Base-by-base conservation (phyloP, 768 basidiomycete genomes). In the Hypsizygus marmoreus region DNA sequence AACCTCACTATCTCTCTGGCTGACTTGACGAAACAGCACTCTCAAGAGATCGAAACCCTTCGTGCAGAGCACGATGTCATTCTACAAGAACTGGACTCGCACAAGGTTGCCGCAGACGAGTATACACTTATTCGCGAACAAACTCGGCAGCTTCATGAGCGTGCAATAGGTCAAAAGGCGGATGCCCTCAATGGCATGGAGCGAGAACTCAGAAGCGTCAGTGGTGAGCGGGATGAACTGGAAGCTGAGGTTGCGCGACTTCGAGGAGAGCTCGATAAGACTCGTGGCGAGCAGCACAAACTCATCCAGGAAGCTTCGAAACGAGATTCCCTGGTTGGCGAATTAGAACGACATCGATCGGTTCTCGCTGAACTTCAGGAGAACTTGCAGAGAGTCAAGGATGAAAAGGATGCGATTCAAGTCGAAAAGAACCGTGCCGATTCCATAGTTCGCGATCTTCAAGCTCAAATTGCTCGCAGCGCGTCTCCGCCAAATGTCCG, bases 381-480 rank as follows among this genome's bases (percentile, higher is more conserved):
- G 49, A 83, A 79, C 51, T 69, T 92, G 19, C 88, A 90, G 63
- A 81, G 78, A 35, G 81, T 82, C 58, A 88, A 88, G 68, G 86
- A 91, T 56, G 89, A 91, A 68, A 88, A 88, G 64, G 91, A 90
- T 60, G 73, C 58, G 12, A 70, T 94, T 12, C 88, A 85, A 48
- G 70, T 77, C 7, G 90, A 94, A 69, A 88, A 83, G 67, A 71
- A 51, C 51, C 80, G 76, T 38, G 82, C 87, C 24, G 89, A 92
- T 44, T 63, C 63, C 11, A 62, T 83, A n/a, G 70, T 91, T 46
- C 82, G 85, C 39, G 92, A 95, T 37, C 71, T 92, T 19, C 90
- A 94, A 62, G 80, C 79, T 32, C 89, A 93, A 58, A 64, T 79
- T 22, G 72, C 77, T 38, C 80, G 85, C 41, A 81, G 76, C 54